Conservation (phyloP, 768 basidiomycete species). For the Suillus paluster region DNA sequence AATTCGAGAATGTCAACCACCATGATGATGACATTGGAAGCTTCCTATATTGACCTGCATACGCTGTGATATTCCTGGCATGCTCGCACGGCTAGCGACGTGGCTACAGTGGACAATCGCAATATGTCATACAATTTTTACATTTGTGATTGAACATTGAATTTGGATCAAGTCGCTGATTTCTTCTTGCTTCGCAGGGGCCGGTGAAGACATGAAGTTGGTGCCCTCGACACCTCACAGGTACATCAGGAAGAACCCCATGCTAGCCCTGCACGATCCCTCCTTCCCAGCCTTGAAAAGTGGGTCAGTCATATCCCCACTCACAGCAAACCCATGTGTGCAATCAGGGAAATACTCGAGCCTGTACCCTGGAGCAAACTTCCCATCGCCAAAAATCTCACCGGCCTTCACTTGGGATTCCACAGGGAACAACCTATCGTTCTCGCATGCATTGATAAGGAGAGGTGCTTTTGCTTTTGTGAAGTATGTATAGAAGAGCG, state of each 20-base stretch:
- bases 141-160: too few relatives aligned
- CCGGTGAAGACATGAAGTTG: too few relatives aligned
- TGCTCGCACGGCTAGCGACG: too few relatives aligned
- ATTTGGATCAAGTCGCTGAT: too few relatives aligned
- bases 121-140: too few relatives aligned
- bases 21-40: too few relatives aligned
- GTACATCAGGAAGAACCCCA: conserved; percentile 60
- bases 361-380: conserved; percentile 59
- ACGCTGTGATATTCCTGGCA: too few relatives aligned
- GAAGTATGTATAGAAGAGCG: conserved; percentile 48
- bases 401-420: conserved; percentile 51
- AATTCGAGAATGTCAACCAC: too few relatives aligned
- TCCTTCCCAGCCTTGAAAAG: conserved; percentile 64
- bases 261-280: conserved; percentile 59
- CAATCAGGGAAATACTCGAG: conserved; percentile 52
- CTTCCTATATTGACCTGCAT: too few relatives aligned
- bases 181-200: conserved; percentile 18
- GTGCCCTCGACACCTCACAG: too few relatives aligned
- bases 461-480: conserved; percentile 55
- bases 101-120: too few relatives aligned
- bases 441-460: conserved; percentile 68
- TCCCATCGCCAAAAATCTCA: conserved; percentile 53
- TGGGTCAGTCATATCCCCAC: conserved; percentile 51
- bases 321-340: conserved; percentile 57
- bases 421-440: conserved; percentile 54